A percentile compares a stretch with the other conserved stretches of the same genome.
Evolutionary conservation across 2,329 filamentous ascomycete genomes (phyloP).

Genomic region (Coleophoma eucalyptorum): DNA sequence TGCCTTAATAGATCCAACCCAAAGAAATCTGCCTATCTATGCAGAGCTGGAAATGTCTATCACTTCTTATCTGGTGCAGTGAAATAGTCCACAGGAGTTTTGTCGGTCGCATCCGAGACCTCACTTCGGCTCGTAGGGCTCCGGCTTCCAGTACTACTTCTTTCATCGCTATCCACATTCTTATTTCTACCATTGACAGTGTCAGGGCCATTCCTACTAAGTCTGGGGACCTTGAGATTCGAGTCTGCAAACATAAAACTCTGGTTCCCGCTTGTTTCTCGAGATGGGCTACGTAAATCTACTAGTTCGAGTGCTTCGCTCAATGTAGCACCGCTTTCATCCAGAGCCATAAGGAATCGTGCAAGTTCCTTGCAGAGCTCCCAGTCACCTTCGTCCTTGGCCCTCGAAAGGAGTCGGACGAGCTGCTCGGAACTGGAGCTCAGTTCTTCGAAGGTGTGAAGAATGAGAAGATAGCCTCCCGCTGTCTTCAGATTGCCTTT

Average conservation of each 20-base stretch:
- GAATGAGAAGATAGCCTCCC: constrained; percentile 89
- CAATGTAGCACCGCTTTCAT: constrained; percentile 79
- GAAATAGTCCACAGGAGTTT: constrained; percentile 16
- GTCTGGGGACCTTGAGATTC: constrained; percentile 24
- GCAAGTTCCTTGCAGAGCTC: constrained; percentile 93
- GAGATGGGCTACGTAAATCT: constrained; percentile 36
- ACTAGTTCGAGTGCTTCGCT: constrained; percentile 66
- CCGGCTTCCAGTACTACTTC: constrained; percentile 17
- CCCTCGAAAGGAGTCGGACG: constrained; percentile 74
- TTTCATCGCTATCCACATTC: constrained; percentile 25
- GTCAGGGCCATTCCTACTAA: constrained; percentile 3
- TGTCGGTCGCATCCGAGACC: neutral
- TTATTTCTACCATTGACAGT: constrained; percentile 29
- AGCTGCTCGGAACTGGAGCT: constrained; percentile 70
- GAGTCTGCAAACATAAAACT: constrained; percentile 36
- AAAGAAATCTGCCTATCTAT: too few relatives aligned
- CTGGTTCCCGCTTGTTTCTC: constrained; percentile 14
- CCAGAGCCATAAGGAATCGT: constrained; percentile 89
- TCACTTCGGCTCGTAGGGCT: constrained; percentile 13
- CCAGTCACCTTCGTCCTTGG: constrained; percentile 85
- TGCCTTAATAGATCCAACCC: too few relatives aligned
- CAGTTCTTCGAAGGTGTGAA: constrained; percentile 77
- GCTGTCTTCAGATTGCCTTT: constrained; percentile 89
- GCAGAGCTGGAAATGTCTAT: neutral
- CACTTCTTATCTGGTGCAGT: constrained; percentile 1